A percentile compares a stretch with the other conserved stretches of the same genome.
Evolutionary conservation across 2,329 filamentous ascomycete species (phyloP).

Genomic region (Penicillium olsonii): DNA sequence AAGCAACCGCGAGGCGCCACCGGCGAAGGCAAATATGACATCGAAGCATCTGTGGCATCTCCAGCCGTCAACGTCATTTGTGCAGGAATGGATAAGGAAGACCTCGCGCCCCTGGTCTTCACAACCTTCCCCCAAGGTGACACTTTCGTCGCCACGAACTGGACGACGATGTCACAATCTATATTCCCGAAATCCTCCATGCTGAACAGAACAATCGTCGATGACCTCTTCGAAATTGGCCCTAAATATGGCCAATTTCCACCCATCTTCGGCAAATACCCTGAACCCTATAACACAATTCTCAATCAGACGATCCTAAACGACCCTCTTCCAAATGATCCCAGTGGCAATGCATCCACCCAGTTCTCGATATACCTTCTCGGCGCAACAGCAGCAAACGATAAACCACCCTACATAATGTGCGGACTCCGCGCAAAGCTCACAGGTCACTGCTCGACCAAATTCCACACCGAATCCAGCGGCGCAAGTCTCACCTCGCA

Average conservation of each 20-base stretch:
- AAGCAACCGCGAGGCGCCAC: conserved; percentile 66
- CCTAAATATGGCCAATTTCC: conserved; percentile 52
- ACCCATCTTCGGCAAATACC: conserved; percentile 58
- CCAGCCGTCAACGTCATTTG: conserved; percentile 74
- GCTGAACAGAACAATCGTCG: conserved; percentile 62
- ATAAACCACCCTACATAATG: conserved; percentile 59
- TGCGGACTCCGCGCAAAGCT: conserved; percentile 67
- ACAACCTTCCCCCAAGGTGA: too few species aligned
- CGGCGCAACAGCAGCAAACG: conserved; percentile 49
- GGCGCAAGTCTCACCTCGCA: conserved; percentile 62
- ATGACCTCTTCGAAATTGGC: conserved; percentile 71
- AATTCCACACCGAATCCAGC: conserved; percentile 52
- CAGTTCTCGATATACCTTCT: conserved; percentile 67
- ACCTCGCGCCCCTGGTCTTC: conserved; percentile 67
- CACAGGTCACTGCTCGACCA: conserved; percentile 67
- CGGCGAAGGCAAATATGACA: conserved; percentile 68
- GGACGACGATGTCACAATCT: too few species aligned
- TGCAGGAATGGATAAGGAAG: conserved; percentile 61
- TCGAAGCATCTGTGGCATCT: conserved; percentile 69
- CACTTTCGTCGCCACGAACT: too few species aligned
- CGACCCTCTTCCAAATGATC: too few species aligned
- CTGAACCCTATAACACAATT: conserved; percentile 66
- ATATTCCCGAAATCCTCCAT: conserved; percentile 45
- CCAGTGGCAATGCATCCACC: conserved; percentile 29
- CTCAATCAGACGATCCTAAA: too few species aligned